Evolutionary conservation across 2,329 filamentous ascomycete genomes (phyloP).

Genomic region (Pseudogymnoascus sp.): DNA sequence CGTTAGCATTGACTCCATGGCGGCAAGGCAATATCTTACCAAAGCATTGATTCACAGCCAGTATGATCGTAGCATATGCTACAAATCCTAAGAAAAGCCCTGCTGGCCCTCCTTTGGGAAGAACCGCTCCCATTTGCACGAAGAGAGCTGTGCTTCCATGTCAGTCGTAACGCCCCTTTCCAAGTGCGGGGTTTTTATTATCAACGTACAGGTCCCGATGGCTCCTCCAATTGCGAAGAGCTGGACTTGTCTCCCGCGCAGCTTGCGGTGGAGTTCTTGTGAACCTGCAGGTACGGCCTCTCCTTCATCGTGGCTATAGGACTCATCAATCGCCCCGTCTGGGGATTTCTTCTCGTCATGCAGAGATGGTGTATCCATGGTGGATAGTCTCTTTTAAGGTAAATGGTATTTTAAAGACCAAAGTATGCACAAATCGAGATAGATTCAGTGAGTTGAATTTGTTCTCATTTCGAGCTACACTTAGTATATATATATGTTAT

Average conservation of each 20-base stretch:
- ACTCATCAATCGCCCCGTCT: background rate
- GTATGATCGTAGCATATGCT: constrained; percentile 43
- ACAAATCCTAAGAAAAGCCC: constrained; percentile 47
- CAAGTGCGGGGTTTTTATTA: background rate
- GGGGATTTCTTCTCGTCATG: background rate
- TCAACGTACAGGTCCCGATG: constrained; percentile 36
- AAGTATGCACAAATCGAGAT: background rate
- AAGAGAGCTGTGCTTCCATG: constrained; percentile 37
- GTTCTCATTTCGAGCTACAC: background rate
- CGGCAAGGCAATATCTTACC: constrained; percentile 19
- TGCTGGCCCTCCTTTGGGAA: constrained; percentile 48
- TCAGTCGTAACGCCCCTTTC: background rate
- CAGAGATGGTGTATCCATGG: background rate
- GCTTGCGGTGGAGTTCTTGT: constrained; percentile 9
- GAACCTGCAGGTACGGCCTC: background rate
- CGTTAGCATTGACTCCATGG: constrained; percentile 40
- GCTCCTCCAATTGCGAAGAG: constrained; percentile 33
- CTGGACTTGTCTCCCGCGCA: constrained; percentile 10
- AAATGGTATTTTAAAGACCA: background rate
- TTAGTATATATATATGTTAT: background rate
- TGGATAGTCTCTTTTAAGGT: background rate
- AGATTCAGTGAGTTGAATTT: background rate
- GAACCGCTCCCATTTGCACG: constrained; percentile 48
- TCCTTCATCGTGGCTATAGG: background rate
- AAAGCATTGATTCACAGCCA: constrained; percentile 32